Conservation (phyloP, 768 basidiomycete genomes). For the Boletus subcaerulescens region DNA sequence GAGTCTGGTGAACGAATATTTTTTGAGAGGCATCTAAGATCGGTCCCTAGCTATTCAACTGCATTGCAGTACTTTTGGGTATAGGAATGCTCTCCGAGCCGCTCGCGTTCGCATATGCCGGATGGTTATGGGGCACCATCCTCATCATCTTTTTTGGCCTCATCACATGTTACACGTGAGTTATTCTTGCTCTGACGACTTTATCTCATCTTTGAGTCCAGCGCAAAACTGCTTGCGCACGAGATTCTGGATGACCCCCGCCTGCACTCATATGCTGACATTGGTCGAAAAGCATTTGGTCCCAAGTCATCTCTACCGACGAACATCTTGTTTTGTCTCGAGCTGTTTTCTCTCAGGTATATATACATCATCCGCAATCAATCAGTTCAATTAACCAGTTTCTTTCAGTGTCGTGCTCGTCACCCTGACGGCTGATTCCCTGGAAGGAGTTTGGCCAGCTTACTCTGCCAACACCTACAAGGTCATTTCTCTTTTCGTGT, state of each 20-base stretch:
- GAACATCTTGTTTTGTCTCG: slow-evolving; percentile 76
- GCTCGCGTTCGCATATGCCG: slow-evolving; percentile 87
- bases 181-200: slow-evolving; percentile 10
- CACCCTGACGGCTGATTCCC: slow-evolving; percentile 83
- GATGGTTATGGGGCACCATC: slow-evolving; percentile 77
- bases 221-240: slow-evolving; percentile 82
- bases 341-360: slow-evolving; percentile 80
- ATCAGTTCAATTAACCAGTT: not conserved
- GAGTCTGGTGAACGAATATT: slow-evolving; percentile 16
- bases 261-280: slow-evolving; percentile 83
- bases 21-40: not conserved
- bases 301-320: slow-evolving; percentile 61
- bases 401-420: slow-evolving; percentile 75
- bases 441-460: slow-evolving; percentile 67
- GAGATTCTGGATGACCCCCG: slow-evolving; percentile 69
- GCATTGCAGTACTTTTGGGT: slow-evolving; percentile 80
- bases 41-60: slow-evolving; percentile 72
- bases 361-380: slow-evolving; percentile 10
- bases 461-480: slow-evolving; percentile 75
- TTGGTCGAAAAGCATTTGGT: slow-evolving; percentile 88
- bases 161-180: slow-evolving; percentile 87
- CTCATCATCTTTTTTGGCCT: slow-evolving; percentile 76
- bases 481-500: slow-evolving; percentile 69
- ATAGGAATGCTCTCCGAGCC: slow-evolving; percentile 90
- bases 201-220: slow-evolving; percentile 30